Conservation (phyloP, 2,329 filamentous ascomycete species). For the Paecilomyces sp. region DNA sequence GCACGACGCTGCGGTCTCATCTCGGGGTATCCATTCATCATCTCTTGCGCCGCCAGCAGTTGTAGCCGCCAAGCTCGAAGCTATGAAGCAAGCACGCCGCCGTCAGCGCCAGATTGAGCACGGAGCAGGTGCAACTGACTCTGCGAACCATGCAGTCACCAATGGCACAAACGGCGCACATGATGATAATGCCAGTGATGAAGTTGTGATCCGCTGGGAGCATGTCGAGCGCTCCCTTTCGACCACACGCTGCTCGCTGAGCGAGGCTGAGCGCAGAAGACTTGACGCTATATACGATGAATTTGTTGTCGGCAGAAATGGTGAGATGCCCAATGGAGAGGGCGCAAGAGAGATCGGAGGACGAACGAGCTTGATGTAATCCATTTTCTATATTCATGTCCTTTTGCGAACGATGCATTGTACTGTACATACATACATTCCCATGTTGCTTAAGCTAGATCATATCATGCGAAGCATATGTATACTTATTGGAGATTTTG, state of each 20-base stretch:
- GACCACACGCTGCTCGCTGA: constrained; percentile 76
- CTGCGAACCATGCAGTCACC: constrained; percentile 11
- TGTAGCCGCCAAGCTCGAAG: constrained; percentile 73
- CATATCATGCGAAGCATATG: background rate
- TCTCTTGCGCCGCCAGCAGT: constrained; percentile 68
- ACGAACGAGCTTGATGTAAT: constrained; percentile 83
- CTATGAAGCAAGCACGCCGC: constrained; percentile 65
- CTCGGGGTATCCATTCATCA: constrained; percentile 40
- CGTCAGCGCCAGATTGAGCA: constrained; percentile 51
- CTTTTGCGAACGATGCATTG: background rate
- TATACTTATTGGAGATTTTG: background rate
- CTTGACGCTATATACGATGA: constrained; percentile 80
- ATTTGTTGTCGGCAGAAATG: constrained; percentile 86
- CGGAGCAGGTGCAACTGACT: constrained; percentile 11
- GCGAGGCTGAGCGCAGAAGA: constrained; percentile 64
- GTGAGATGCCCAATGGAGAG: constrained; percentile 91
- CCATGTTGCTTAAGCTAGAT: background rate
- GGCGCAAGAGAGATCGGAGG: constrained; percentile 88
- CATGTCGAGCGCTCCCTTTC: constrained; percentile 73
- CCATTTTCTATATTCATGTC: background rate
- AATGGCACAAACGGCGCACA: constrained; percentile 11
- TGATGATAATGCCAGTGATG: constrained; percentile 40
- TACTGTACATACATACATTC: background rate
- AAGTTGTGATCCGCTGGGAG: constrained; percentile 77
- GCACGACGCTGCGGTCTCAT: constrained; percentile 43